Base-by-base conservation (phyloP, 805 yeast genomes). In the Ogataea zsoltii region DNA sequence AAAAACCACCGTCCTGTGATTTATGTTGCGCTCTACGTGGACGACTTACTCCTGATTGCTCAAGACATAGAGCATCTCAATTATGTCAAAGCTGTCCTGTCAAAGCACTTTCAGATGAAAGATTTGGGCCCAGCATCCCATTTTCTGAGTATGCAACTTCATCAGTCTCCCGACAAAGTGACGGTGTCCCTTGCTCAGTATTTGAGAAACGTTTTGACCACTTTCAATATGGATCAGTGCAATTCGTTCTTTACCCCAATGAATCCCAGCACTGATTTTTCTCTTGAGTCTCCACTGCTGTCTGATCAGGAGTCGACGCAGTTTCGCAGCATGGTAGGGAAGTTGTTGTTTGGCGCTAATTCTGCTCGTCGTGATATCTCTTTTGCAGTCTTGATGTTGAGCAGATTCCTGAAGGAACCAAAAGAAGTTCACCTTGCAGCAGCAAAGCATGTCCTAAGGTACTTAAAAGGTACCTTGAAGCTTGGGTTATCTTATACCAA, bases 241-340 rank as follows among this genome's bases (percentile, higher is more conserved):
- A n/a, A 31, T 14, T 4, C 33, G 3, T 6, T 15, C 18, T 4
- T 18, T 31, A 31, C 13, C 11, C 31, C 31, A 4, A 6, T 28
- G 7, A 11, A 28, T 11, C 7, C 31, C 13, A 13, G 31, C 5
- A 11, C 5, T 11, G 31, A 28, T n/a, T 6, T n/a, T 11, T 4
- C 13, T 28, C n/a, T 28, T 11, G 6, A 7, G 4, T 7, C 31
- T n/a, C 13, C 13, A 4, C 7, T 11, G 13, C 14, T 28, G 6
- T 28, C 31, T n/a, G 14, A n/a, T 4, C 13, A 6, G 11, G 13
- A 11, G 6, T 7, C 38, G 14, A 44, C 43, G 14, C 12, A 3
- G n/a, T 45, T 13, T 31, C 42, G 48, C 48, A 45, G 44, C 42
- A 40, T 45, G 44, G 48, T 45, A 34, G 44, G 48, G 44, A 45